These are phyloP conservation scores for Cyberlindnera sargentensis DNA, from an alignment of 805 yeast species.

Conservation along the genomic window DNA sequence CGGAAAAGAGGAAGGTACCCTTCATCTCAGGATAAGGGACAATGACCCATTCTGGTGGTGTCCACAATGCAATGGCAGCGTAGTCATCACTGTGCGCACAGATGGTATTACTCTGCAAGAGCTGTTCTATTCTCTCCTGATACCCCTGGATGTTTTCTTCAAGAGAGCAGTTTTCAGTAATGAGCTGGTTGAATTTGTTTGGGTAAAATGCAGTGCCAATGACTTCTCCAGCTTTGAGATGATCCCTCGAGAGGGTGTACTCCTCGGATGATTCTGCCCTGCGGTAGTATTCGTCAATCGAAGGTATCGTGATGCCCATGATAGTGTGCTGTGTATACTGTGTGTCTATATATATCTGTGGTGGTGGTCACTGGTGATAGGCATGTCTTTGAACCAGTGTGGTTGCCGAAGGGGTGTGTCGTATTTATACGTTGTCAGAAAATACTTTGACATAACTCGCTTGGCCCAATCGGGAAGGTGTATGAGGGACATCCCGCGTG, in stretches of 20 bases:
- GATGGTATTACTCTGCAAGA: slow-evolving; percentile 8
- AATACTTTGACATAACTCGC: too few species aligned
- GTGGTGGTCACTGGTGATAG: too few species aligned
- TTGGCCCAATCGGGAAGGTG: too few species aligned
- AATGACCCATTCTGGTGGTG: slow-evolving; percentile 15
- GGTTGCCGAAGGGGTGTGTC: too few species aligned
- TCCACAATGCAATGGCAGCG: slow-evolving; percentile 16
- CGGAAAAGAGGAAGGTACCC: slow-evolving; percentile 4
- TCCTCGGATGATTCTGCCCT: background rate
- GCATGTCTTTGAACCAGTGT: too few species aligned
- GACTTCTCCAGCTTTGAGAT: slow-evolving; percentile 8
- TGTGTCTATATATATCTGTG: too few species aligned
- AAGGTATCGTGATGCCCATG: background rate
- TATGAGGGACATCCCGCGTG: too few species aligned
- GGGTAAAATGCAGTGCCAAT: slow-evolving; percentile 18
- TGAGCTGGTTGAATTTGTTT: slow-evolving; percentile 12
- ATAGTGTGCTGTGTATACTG: too few species aligned
- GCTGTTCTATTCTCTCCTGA: slow-evolving; percentile 11
- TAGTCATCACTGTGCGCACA: slow-evolving; percentile 10
- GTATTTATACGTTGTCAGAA: too few species aligned
- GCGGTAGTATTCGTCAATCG: background rate
- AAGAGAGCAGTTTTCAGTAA: slow-evolving; percentile 7
- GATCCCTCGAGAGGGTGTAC: slow-evolving; percentile 8
- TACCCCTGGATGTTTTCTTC: slow-evolving; percentile 13
- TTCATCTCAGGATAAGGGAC: slow-evolving; percentile 6